phyloP scores from a whole-genome alignment of 2,329 filamentous ascomycete genomes.

The Harringtonia aguacate region DNA sequence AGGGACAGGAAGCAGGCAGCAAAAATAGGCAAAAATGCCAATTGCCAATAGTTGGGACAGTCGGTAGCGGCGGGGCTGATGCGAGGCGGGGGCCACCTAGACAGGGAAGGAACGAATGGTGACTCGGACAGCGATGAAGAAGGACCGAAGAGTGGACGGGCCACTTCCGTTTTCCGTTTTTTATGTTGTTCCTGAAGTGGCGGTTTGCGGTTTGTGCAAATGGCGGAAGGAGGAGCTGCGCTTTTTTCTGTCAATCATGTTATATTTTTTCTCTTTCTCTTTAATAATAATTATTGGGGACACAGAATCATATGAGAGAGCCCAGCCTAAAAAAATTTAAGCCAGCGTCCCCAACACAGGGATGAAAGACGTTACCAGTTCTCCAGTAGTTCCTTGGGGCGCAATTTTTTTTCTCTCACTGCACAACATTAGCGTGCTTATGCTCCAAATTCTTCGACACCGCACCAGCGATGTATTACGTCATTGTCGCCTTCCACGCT shows the following conservation, averaged over 20 bases:
- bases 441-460: too few relatives aligned
- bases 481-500: background rate
- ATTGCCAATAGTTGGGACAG: slow-evolving; percentile 3
- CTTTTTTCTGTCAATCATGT: too few relatives aligned
- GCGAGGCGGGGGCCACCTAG: slow-evolving; percentile 4
- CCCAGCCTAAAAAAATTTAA: too few relatives aligned
- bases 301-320: too few relatives aligned
- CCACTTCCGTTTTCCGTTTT: background rate
- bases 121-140: background rate
- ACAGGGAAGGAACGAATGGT: background rate
- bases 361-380: background rate
- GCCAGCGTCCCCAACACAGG: too few relatives aligned
- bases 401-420: background rate
- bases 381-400: too few relatives aligned
- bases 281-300: too few relatives aligned
- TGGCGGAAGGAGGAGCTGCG: too few relatives aligned
- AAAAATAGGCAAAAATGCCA: background rate
- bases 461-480: background rate
- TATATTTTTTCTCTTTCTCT: too few relatives aligned
- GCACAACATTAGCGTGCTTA: background rate
- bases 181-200: too few relatives aligned
- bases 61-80: slow-evolving; percentile 7
- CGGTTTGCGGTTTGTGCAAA: too few relatives aligned
- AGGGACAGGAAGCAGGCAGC: background rate
- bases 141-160: background rate